phyloP scores from a whole-genome alignment of 768 basidiomycete genomes.

The Tubosaeta brunneosetosa region DNA sequence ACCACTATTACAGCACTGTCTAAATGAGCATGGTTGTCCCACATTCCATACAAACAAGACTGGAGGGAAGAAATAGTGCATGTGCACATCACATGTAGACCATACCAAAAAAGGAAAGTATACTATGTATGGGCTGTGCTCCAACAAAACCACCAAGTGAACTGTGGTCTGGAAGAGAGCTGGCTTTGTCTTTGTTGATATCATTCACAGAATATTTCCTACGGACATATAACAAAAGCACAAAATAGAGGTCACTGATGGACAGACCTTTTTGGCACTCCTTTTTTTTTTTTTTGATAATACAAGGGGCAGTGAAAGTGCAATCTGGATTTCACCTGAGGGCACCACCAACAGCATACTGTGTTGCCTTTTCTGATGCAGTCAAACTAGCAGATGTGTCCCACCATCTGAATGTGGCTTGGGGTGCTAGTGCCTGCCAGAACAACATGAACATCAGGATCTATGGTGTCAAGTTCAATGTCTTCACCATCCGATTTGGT shows the following conservation, averaged over 20 bases:
- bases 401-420: slow-evolving; percentile 8
- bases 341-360: slow-evolving; percentile 52
- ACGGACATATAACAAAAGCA: slow-evolving; percentile 3
- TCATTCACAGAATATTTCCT: slow-evolving; percentile 64
- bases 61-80: no score
- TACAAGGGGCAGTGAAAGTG: slow-evolving; percentile 42
- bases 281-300: slow-evolving; percentile 42
- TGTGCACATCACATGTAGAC: no score
- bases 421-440: background rate
- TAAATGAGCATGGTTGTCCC: no score
- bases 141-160: slow-evolving; percentile 20
- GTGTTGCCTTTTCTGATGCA: slow-evolving; percentile 9
- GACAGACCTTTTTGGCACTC: slow-evolving; percentile 42
- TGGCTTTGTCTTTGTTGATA: slow-evolving; percentile 27
- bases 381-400: slow-evolving; percentile 13
- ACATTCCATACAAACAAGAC: no score
- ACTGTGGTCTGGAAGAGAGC: slow-evolving; percentile 5
- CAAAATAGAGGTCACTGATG: slow-evolving; percentile 1
- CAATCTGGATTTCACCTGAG: slow-evolving; percentile 66
- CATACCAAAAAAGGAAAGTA: no score
- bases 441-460: slow-evolving; percentile 18
- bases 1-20: no score
- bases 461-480: slow-evolving; percentile 30
- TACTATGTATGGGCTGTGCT: no score
- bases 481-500: slow-evolving; percentile 32